Evolutionary conservation across 192 early-diverging fungal species (phyloP).

Genomic region (Glomus cerebriforme): DNA sequence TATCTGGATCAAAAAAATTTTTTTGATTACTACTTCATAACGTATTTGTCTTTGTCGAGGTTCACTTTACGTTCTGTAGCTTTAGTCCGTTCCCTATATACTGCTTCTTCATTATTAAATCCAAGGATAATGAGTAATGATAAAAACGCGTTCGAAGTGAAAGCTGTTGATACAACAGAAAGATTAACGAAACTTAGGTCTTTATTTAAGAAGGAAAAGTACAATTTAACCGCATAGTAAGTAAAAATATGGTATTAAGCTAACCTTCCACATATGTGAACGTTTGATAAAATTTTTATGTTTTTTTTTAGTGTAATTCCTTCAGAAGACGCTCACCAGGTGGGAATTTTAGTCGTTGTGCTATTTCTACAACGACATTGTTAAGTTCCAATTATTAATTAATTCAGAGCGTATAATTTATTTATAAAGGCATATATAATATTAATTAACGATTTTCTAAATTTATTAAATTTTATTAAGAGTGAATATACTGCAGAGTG

Average conservation of each 20-base stretch:
- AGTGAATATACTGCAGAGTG: slow-evolving; percentile 93
- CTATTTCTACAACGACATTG: not conserved
- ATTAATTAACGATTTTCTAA: not conserved
- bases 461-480: slow-evolving; percentile 43
- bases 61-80: no score
- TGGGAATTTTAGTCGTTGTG: slow-evolving; percentile 32
- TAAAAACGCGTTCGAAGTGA: not conserved
- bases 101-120: not conserved
- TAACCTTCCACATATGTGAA: not conserved
- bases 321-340: slow-evolving; percentile 96
- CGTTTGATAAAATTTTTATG: slow-evolving; percentile 3
- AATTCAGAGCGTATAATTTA: not conserved
- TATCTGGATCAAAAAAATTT: no score
- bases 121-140: not conserved
- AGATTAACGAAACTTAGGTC: slow-evolving; percentile 19
- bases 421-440: not conserved
- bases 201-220: slow-evolving; percentile 25
- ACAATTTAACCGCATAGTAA: slow-evolving; percentile 39
- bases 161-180: slow-evolving; percentile 6
- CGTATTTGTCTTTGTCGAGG: not conserved
- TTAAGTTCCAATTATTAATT: not conserved
- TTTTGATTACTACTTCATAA: no score
- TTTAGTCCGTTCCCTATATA: not conserved
- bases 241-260: not conserved
- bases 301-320: slow-evolving; percentile 75